A percentile compares a stretch with the other conserved stretches of the same genome.
These are phyloP conservation scores for Austroboletus rostrupii DNA, from an alignment of 1,284 basidiomycete species.

Conservation along the genomic window DNA sequence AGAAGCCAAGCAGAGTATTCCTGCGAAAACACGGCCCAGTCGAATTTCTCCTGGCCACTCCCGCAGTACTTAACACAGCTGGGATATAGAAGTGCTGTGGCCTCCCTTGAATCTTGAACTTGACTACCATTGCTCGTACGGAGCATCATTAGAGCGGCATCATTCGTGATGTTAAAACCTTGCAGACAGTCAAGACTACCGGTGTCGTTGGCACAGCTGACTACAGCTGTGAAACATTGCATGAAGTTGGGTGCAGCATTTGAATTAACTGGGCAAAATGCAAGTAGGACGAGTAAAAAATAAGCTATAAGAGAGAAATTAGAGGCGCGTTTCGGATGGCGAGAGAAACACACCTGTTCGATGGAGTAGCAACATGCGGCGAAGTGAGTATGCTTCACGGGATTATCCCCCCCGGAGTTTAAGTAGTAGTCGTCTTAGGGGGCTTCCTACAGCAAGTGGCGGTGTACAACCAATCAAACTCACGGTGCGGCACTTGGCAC, in stretches of 20 bases:
- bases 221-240: constrained; percentile 10
- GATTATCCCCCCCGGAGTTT: too few species aligned
- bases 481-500: too few species aligned
- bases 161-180: constrained; percentile 8
- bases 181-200: constrained; percentile 1
- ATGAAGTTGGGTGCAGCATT: constrained; percentile 4
- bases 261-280: not conserved
- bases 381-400: too few species aligned
- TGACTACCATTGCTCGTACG: constrained; percentile 13
- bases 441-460: too few species aligned
- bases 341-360: constrained; percentile 8
- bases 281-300: constrained; percentile 1
- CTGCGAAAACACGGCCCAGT: constrained; percentile 38
- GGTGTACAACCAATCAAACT: too few species aligned
- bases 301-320: constrained; percentile 6
- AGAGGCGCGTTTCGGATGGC: not conserved
- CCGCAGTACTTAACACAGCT: constrained; percentile 34
- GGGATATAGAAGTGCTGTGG: constrained; percentile 21
- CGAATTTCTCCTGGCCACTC: constrained; percentile 27
- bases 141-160: constrained; percentile 14
- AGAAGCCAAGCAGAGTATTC: constrained; percentile 42
- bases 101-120: not conserved
- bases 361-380: constrained; percentile 3
- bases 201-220: constrained; percentile 10
- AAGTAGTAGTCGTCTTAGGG: too few species aligned